phyloP scores from a whole-genome alignment of 169 alveolate genomes.

The Plasmodium malariae region DNA sequence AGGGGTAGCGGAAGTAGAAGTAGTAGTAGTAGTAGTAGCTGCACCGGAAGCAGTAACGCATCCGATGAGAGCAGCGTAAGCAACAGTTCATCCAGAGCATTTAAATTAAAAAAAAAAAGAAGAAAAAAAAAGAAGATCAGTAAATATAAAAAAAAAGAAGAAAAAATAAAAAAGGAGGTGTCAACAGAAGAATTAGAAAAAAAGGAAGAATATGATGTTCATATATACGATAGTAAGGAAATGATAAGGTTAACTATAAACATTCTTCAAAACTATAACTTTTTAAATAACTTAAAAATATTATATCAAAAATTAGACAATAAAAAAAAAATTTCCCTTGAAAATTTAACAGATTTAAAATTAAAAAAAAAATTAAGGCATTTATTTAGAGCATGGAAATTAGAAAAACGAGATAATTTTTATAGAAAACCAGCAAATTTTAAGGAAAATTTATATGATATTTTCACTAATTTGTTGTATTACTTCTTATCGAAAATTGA shows the following conservation, averaged over 20 bases:
- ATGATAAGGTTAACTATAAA: slow-evolving; percentile 74
- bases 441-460: slow-evolving; percentile 78
- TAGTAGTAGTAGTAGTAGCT: not conserved
- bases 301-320: slow-evolving; percentile 69
- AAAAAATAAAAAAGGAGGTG: not conserved
- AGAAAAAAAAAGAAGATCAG: not conserved
- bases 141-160: not conserved
- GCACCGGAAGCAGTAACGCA: slow-evolving; percentile 12
- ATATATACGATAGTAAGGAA: slow-evolving; percentile 75
- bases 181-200: not conserved
- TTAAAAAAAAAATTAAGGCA: slow-evolving; percentile 86
- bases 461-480: slow-evolving; percentile 77
- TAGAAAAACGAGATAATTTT: slow-evolving; percentile 71
- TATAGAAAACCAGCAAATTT: slow-evolving; percentile 84
- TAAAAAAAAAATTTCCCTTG: slow-evolving; percentile 76
- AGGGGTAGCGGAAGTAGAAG: not conserved
- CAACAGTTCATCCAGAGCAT: not conserved
- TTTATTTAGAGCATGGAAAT: slow-evolving; percentile 82
- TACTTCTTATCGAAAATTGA: slow-evolving; percentile 80
- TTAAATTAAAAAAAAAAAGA: not conserved
- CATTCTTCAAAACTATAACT: slow-evolving; percentile 65
- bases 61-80: slow-evolving; percentile 4
- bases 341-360: slow-evolving; percentile 76
- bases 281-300: slow-evolving; percentile 74
- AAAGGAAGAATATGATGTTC: slow-evolving; percentile 39